Base-by-base conservation (phyloP, 2,329 filamentous ascomycete genomes). In the Cephalotrichum gorgonifer region DNA sequence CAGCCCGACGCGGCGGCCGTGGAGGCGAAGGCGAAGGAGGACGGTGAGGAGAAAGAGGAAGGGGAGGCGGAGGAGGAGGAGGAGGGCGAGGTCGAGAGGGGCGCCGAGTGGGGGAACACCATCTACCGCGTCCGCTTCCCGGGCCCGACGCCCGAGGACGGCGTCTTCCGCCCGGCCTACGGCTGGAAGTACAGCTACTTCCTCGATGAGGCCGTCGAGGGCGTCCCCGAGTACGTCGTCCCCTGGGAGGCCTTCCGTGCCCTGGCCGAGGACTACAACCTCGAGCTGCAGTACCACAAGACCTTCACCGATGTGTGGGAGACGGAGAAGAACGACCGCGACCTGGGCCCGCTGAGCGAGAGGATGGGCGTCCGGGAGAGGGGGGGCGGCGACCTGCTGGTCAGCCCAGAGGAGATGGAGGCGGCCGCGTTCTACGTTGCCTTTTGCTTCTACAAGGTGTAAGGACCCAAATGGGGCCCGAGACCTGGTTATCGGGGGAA, bases 181-280 rank as follows among this genome's bases (percentile, higher is more conserved):
- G 93, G 91, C 45, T 97, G 93, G 90, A 95, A 93, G 66, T 98
- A 98, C 70, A 95, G 82, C 61, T 98, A 95, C 72, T 95, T 89
- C 65, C 81, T 98, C 50, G 84, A 93, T 59, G 93, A 98, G 68
- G 93, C 93, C 0, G 93, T 98, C 20, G 91, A 97, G 64, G 87
- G 90, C 61, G 88, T 95, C 7, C 91, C 93, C 2, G 93, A 98
- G 69, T 98, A 95, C 62, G 91, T 98, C 2, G 93, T 98, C 1
- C 93, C 93, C 0, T 98, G 93, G 91, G 90, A 95, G 64, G 90
- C 89, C 1, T 97, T 98, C 71, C 87, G 93, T 68, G 90, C 88
- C 25, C 72, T 97, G 58, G 93, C 93, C 17, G 90, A 96, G 62
- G 90, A 97, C 62, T 98, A 91, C 73, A 96, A 96, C 58, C 79